Evolutionary conservation across 2,329 filamentous ascomycete species (phyloP).

Genomic region (Alternaria hordeiaustralica): DNA sequence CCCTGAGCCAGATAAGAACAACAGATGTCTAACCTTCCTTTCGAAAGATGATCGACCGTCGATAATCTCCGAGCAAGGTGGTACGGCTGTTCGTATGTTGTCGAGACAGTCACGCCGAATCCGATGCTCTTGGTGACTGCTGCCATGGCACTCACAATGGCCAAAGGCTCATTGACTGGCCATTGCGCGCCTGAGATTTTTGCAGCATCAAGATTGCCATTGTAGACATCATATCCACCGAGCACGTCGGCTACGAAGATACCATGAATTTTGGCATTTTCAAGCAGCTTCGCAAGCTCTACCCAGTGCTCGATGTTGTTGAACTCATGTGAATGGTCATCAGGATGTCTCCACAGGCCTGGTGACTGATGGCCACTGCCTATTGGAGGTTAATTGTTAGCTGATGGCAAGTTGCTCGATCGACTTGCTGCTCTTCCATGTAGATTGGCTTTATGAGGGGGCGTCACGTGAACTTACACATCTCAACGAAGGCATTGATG

Average conservation of each 20-base stretch:
- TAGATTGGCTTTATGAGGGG: background rate
- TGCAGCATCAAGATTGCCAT: slow-evolving; percentile 66
- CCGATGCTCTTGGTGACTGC: slow-evolving; percentile 71
- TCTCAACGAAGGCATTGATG: slow-evolving; percentile 54
- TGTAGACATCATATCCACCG: slow-evolving; percentile 72
- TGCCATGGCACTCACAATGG: slow-evolving; percentile 70
- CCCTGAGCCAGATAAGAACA: background rate
- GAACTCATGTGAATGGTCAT: slow-evolving; percentile 68
- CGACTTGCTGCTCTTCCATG: background rate
- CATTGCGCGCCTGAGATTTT: slow-evolving; percentile 70
- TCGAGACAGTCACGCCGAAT: slow-evolving; percentile 71
- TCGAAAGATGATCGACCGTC: slow-evolving; percentile 71
- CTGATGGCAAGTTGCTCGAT: background rate
- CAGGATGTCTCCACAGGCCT: slow-evolving; percentile 68
- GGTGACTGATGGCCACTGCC: slow-evolving; percentile 53
- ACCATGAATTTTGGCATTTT: slow-evolving; percentile 49
- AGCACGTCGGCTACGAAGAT: slow-evolving; percentile 56
- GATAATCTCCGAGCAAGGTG: slow-evolving; percentile 69
- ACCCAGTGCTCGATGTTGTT: slow-evolving; percentile 47
- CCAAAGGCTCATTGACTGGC: slow-evolving; percentile 73
- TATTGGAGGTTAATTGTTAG: slow-evolving; percentile 11
- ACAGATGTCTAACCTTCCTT: slow-evolving; percentile 57
- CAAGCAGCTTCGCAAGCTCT: slow-evolving; percentile 47
- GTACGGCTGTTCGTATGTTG: slow-evolving; percentile 73
- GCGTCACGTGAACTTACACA: slow-evolving; percentile 35